These are phyloP conservation scores for Clitoria ternatea DNA, from an alignment of 306 rosid genomes.

Conservation along the genomic window DNA sequence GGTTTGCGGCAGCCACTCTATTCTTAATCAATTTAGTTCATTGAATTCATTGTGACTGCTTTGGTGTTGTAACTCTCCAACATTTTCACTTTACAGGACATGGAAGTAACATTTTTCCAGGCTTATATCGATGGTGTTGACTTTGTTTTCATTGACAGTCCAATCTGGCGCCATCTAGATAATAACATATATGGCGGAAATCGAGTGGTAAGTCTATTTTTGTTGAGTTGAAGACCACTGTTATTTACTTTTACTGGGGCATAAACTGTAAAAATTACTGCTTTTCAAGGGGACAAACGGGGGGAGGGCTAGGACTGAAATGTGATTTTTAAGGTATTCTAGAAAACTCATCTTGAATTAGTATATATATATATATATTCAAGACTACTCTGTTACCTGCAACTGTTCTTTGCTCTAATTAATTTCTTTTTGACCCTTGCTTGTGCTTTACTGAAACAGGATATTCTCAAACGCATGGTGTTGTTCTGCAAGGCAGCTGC, in stretches of 20 bases:
- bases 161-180: slow-evolving; percentile 41
- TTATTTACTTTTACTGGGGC: background rate
- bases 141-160: slow-evolving; percentile 65
- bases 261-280: background rate
- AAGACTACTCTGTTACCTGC: too few species aligned
- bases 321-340: too few species aligned
- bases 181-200: slow-evolving; percentile 62
- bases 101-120: slow-evolving; percentile 64
- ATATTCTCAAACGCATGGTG: slow-evolving; percentile 68
- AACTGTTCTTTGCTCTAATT: too few species aligned
- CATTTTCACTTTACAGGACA: slow-evolving; percentile 48
- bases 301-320: too few species aligned
- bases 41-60: background rate
- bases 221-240: slow-evolving; percentile 14
- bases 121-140: slow-evolving; percentile 79
- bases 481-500: slow-evolving; percentile 87
- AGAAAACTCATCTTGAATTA: background rate
- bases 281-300: background rate
- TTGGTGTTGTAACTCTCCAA: slow-evolving; percentile 14
- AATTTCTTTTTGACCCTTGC: slow-evolving; percentile 21
- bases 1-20: slow-evolving; percentile 35
- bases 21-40: background rate
- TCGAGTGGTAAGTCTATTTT: slow-evolving; percentile 44
- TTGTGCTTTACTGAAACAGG: slow-evolving; percentile 53
- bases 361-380: too few species aligned